Evolutionary conservation across 2,329 filamentous ascomycete species (phyloP).

Genomic region (Trichoderma afroharzianum): DNA sequence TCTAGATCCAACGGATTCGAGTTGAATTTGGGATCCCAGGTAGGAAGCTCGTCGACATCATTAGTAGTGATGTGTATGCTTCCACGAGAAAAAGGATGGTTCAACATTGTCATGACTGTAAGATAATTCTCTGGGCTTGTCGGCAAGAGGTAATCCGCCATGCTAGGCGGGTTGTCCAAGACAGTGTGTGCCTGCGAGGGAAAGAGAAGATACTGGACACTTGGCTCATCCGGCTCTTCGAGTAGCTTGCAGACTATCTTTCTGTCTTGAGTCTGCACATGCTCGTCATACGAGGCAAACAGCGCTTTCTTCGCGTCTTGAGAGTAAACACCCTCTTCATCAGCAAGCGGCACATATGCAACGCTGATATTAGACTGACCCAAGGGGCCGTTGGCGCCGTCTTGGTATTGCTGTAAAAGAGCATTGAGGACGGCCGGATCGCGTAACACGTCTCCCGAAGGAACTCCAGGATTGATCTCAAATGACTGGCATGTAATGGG

Average conservation of each 20-base stretch:
- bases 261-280: background rate
- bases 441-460: constrained; percentile 29
- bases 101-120: constrained; percentile 52
- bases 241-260: constrained; percentile 22
- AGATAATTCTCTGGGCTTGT: constrained; percentile 44
- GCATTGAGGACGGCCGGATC: constrained; percentile 29
- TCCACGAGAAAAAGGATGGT: constrained; percentile 58
- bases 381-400: constrained; percentile 31
- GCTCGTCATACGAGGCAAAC: background rate
- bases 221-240: constrained; percentile 27
- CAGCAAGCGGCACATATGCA: constrained; percentile 12
- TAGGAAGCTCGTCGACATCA: constrained; percentile 40
- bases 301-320: background rate
- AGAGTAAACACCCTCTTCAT: constrained; percentile 3
- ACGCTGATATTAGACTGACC: constrained; percentile 8
- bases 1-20: constrained; percentile 55
- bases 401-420: constrained; percentile 33
- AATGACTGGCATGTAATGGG: constrained; percentile 14
- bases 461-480: constrained; percentile 37
- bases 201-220: constrained; percentile 33
- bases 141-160: constrained; percentile 20
- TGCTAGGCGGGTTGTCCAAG: constrained; percentile 22
- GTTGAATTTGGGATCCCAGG: constrained; percentile 25
- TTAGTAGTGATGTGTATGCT: constrained; percentile 51
- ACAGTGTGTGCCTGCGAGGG: constrained; percentile 29